These are phyloP conservation scores for Mycena rosella DNA, from an alignment of 768 basidiomycete genomes.

Conservation along the genomic window DNA sequence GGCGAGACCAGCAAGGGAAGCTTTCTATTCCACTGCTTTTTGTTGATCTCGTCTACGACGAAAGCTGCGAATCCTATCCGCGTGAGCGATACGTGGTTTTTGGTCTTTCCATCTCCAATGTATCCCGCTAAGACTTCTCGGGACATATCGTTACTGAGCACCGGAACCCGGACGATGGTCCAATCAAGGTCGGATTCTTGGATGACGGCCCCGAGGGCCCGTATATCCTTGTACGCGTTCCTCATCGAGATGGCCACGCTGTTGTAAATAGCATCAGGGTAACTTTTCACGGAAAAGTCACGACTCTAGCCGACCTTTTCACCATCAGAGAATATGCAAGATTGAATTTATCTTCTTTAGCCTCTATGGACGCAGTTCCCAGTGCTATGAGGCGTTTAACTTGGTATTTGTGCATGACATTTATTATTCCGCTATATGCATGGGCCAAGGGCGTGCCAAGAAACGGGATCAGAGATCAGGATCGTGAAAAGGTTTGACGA, in stretches of 20 bases:
- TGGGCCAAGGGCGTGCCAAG: constrained; percentile 70
- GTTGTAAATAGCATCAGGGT: constrained; percentile 53
- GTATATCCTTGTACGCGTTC: constrained; percentile 76
- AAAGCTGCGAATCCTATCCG: constrained; percentile 33
- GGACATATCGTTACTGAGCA: constrained; percentile 64
- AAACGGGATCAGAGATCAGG: constrained; percentile 54
- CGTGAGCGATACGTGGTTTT: constrained; percentile 13
- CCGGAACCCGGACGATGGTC: constrained; percentile 69
- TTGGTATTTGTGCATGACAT: constrained; percentile 63
- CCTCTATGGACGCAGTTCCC: constrained; percentile 75
- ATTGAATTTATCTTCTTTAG: constrained; percentile 70
- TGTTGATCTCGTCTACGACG: constrained; percentile 26
- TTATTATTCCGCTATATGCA: constrained; percentile 68
- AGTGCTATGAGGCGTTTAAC: constrained; percentile 75
- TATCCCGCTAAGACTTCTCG: constrained; percentile 71
- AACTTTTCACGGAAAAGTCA: constrained; percentile 49
- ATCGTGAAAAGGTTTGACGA: constrained; percentile 38
- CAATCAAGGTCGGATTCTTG: constrained; percentile 64
- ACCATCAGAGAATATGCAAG: constrained; percentile 29
- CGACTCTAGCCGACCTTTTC: constrained; percentile 1
- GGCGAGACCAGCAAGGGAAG: constrained; percentile 47
- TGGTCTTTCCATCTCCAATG: constrained; percentile 68
- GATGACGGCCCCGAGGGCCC: constrained; percentile 71
- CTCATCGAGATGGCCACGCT: constrained; percentile 58
- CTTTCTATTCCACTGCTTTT: constrained; percentile 31